Conservation (phyloP, 768 basidiomycete species). For the Boletus rubroflammeus region DNA sequence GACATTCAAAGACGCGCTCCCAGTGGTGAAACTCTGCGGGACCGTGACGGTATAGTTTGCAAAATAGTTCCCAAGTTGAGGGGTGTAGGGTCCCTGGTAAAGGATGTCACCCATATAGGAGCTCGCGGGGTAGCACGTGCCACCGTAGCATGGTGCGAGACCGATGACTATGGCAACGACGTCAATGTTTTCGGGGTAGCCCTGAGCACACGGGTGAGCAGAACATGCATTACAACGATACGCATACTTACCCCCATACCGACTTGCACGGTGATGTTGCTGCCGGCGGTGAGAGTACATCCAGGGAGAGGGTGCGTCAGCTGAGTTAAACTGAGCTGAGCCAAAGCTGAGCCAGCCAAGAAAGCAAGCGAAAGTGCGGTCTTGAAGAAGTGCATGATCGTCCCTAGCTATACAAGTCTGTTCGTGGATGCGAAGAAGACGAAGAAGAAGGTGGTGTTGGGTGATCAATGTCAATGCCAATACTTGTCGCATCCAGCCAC, state of each 20-base stretch:
- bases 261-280: constrained; percentile 12
- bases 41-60: constrained; percentile 34
- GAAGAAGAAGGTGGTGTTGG: not conserved
- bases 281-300: constrained; percentile 7
- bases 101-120: constrained; percentile 30
- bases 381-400: constrained; percentile 18
- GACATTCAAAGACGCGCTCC: constrained; percentile 34
- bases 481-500: not conserved
- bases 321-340: constrained; percentile 13
- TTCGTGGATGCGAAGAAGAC: not conserved
- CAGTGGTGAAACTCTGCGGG: constrained; percentile 25
- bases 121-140: constrained; percentile 22
- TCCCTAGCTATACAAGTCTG: not conserved
- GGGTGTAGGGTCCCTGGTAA: constrained; percentile 34
- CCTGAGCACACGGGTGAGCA: constrained; percentile 6
- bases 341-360: constrained; percentile 12
- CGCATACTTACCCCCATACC: constrained; percentile 15
- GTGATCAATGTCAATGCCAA: not conserved
- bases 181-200: constrained; percentile 23
- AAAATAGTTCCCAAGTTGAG: constrained; percentile 14
- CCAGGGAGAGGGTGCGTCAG: constrained; percentile 10
- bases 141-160: constrained; percentile 24
- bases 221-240: not conserved
- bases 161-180: constrained; percentile 32
- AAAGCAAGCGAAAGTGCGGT: constrained; percentile 11